These are phyloP conservation scores for Erysimum cheiri DNA, from an alignment of 441 rosid species.

Conservation along the genomic window DNA sequence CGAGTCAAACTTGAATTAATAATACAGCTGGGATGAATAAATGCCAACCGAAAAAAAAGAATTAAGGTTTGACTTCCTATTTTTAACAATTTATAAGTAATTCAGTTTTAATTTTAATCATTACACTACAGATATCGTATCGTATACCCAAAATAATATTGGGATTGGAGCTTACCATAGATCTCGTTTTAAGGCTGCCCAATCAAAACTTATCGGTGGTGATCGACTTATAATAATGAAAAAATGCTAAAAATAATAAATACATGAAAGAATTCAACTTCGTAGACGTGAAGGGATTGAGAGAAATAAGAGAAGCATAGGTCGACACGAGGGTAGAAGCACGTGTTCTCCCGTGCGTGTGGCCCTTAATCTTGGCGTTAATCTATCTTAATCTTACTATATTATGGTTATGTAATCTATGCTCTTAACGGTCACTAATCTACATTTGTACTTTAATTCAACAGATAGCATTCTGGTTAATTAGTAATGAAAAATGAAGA, in stretches of 20 bases:
- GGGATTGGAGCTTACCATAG: constrained; percentile 43
- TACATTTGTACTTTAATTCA: neutral
- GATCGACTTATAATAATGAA: neutral
- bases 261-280: constrained; percentile 16
- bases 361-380: constrained; percentile 46
- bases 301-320: constrained; percentile 28
- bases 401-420: constrained; percentile 28
- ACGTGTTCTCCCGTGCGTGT: constrained; percentile 41
- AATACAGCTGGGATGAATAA: constrained; percentile 34
- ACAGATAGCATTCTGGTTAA: neutral
- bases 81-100: neutral
- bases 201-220: constrained; percentile 17
- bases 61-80: constrained; percentile 41
- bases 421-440: constrained; percentile 32
- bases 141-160: constrained; percentile 23
- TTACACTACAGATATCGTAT: constrained; percentile 24
- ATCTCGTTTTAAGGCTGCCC: constrained; percentile 33
- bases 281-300: constrained; percentile 40
- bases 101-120: neutral
- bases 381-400: constrained; percentile 28
- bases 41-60: constrained; percentile 17
- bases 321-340: constrained; percentile 40
- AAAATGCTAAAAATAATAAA: neutral
- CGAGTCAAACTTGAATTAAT: constrained; percentile 32
- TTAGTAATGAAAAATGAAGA: neutral